A percentile compares a stretch with the other conserved stretches of the same genome.
phyloP scores from a whole-genome alignment of 2,329 filamentous ascomycete genomes.

The Pseudogymnoascus sp. region DNA sequence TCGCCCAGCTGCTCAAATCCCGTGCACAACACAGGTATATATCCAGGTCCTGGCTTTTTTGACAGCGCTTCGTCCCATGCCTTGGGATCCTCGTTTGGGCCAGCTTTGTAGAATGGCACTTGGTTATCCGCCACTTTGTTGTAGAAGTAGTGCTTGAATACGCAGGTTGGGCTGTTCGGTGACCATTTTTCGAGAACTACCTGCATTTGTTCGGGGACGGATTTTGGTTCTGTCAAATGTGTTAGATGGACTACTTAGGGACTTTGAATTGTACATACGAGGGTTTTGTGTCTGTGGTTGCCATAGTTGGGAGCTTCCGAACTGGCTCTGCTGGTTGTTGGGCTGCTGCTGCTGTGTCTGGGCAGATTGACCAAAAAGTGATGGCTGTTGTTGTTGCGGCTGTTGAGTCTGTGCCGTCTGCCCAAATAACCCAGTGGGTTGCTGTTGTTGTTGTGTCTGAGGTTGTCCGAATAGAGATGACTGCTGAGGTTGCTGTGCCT shows the following conservation, averaged over 20 bases:
- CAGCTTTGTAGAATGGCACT: conserved; percentile 70
- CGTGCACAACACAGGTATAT: conserved; percentile 67
- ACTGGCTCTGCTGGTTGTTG: conserved; percentile 20
- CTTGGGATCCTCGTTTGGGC: conserved; percentile 61
- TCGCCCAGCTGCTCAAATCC: conserved; percentile 67
- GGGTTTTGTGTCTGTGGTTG: conserved; percentile 24
- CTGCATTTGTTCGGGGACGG: conserved; percentile 66
- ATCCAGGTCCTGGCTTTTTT: conserved; percentile 68
- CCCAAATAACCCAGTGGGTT: conserved; percentile 15
- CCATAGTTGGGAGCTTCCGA: conserved; percentile 22
- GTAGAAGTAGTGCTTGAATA: conserved; percentile 81
- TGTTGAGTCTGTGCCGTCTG: conserved; percentile 20
- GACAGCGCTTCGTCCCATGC: conserved; percentile 81
- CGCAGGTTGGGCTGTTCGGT: conserved; percentile 58
- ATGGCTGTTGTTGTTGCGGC: conserved; percentile 32
- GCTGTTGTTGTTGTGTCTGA: conserved; percentile 15
- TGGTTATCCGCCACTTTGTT: conserved; percentile 70
- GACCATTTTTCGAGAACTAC: conserved; percentile 69
- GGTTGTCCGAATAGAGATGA: conserved; percentile 18
- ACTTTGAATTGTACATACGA: conserved; percentile 19
- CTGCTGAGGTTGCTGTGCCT: conserved; percentile 15
- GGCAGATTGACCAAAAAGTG: conserved; percentile 29
- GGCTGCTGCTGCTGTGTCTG: conserved; percentile 27
- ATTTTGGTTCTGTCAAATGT: conserved; percentile 53
- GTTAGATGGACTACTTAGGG: conserved; percentile 14